phyloP scores from a whole-genome alignment of 768 basidiomycete genomes.

The Hygrocybe punicea region DNA sequence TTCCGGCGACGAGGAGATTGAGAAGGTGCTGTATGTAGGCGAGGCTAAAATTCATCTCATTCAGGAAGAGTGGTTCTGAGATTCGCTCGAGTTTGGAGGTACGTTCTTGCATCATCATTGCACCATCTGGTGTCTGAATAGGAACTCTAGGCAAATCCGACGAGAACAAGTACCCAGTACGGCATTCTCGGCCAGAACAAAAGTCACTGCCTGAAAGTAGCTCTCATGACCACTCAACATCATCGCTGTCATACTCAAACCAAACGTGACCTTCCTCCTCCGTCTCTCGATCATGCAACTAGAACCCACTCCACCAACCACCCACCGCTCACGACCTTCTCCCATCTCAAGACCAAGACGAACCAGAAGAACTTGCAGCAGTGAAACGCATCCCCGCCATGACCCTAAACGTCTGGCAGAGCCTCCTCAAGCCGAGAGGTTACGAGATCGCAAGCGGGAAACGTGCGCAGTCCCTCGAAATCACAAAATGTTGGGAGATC shows the following conservation, averaged over 20 bases:
- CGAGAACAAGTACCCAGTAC: conserved; percentile 57
- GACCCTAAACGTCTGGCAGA: conserved; percentile 67
- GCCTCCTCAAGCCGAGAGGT: conserved; percentile 63
- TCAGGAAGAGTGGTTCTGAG: conserved; percentile 99
- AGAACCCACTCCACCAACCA: conserved; percentile 24
- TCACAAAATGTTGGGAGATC: too few relatives aligned
- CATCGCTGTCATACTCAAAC: not conserved
- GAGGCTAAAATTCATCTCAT: conserved; percentile 76
- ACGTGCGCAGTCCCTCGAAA: conserved; percentile 59
- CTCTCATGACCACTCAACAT: not conserved
- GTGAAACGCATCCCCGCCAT: conserved; percentile 58
- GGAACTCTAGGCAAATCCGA: conserved; percentile 53
- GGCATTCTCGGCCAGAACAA: conserved; percentile 57
- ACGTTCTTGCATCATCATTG: not conserved
- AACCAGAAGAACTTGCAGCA: conserved; percentile 53
- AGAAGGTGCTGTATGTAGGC: conserved; percentile 77
- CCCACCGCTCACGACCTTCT: conserved; percentile 21
- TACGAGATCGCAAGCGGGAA: conserved; percentile 58
- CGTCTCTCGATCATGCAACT: not conserved
- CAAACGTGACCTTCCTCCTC: too few relatives aligned
- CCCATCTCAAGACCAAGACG: conserved; percentile 26
- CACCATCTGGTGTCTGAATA: too few relatives aligned
- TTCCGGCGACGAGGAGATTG: conserved; percentile 59
- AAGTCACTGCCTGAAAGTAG: conserved; percentile 25
- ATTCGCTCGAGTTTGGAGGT: conserved; percentile 76